Base-by-base conservation (phyloP, 768 basidiomycete genomes). In the Cystobasidiopsis lactophilus region DNA sequence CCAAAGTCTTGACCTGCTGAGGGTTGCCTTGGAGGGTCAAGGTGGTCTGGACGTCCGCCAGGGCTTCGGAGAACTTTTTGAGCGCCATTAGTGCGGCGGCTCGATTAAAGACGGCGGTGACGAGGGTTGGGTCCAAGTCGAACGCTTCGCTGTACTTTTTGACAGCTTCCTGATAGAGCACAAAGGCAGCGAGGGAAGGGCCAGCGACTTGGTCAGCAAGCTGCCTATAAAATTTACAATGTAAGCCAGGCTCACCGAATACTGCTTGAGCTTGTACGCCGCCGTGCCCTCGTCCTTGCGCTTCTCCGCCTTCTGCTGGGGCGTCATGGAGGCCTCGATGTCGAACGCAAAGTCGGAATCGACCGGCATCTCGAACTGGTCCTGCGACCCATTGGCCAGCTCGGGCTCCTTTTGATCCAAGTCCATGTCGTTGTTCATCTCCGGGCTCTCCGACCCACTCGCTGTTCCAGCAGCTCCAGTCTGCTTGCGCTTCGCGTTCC, bases 41-140 rank as follows among this genome's bases (percentile, higher is more conserved):
- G 3, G 84, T 85, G 33, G 71, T 71, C 64, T 83, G 83, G 61
- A 83, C 86, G 62, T 89, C 85, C 35, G 72, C 73, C 18, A 86
- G 70, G 0, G 85, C 85, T 0, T 70, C 67, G 30, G 76, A 72
- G 71, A 80, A 88, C 31, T 75, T 75, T 63, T 85, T 85, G 48
- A 82, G 63, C 0, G 77, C 75, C 75, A 89, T 88, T 63, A 79
- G 75, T 2, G 84, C 78, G 0, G 85, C 85, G 0, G 85, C 85
- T 27, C 85, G 77, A 65, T 89, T 89, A 0, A 83, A 82, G 56
- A 79, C 70, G 62, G 80, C 88, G 2, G 80, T 73, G 0, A 84
- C 76, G 65, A 86, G 80, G 3, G 69, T 59, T 0, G 77, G 66
- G 54, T 76, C 76, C 58, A 79, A 67, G 53, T 75, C 77, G 14